A percentile compares a stretch with the other conserved stretches of the same genome.
phyloP scores from a whole-genome alignment of 768 basidiomycete genomes.

The Russula foetens region DNA sequence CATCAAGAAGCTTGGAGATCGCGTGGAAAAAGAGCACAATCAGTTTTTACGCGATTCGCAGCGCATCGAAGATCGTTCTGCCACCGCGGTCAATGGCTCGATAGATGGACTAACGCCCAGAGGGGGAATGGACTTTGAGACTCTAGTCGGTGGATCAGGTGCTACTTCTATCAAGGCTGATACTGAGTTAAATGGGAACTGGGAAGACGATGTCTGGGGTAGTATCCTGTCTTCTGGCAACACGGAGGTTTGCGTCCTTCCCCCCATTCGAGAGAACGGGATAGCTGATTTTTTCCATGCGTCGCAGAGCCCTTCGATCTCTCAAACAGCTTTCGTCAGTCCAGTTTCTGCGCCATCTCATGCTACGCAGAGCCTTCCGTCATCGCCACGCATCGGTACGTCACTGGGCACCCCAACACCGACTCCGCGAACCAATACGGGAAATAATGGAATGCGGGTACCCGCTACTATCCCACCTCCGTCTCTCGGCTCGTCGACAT shows the following conservation, averaged over 20 bases:
- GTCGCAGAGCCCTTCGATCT: constrained; percentile 25
- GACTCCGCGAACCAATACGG: constrained; percentile 30
- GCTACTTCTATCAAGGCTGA: constrained; percentile 40
- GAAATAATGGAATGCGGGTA: background rate
- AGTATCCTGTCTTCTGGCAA: constrained; percentile 50
- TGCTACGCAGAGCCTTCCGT: constrained; percentile 19
- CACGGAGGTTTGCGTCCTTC: constrained; percentile 25
- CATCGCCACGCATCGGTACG: constrained; percentile 32
- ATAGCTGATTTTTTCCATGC: background rate
- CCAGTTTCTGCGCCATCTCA: constrained; percentile 16
- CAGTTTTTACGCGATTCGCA: constrained; percentile 92
- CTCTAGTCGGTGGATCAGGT: constrained; percentile 59
- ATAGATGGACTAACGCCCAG: constrained; percentile 28
- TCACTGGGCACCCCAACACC: constrained; percentile 27
- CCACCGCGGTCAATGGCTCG: constrained; percentile 34
- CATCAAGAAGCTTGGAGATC: constrained; percentile 66
- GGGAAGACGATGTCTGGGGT: constrained; percentile 86
- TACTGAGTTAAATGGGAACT: constrained; percentile 36
- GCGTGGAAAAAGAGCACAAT: constrained; percentile 89
- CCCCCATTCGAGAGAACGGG: background rate
- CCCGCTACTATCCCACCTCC: background rate
- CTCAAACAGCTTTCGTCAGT: constrained; percentile 20
- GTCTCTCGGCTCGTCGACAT: constrained; percentile 21
- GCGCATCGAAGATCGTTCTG: constrained; percentile 73
- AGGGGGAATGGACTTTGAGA: constrained; percentile 78